phyloP scores from a whole-genome alignment of 768 basidiomycete species.

The Suillus plorans region DNA sequence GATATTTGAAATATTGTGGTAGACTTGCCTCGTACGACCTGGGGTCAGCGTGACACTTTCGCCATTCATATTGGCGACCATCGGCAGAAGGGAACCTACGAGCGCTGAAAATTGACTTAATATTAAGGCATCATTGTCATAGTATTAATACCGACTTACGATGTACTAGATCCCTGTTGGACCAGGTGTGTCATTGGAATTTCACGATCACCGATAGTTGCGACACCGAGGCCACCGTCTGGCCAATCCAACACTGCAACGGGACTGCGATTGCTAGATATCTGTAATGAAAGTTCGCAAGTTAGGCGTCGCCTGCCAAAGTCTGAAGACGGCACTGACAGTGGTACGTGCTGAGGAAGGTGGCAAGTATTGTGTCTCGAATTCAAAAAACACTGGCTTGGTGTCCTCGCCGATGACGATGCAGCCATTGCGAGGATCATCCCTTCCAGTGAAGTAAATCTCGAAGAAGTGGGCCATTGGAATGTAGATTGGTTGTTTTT shows the following conservation, averaged over 20 bases:
- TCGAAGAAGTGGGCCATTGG: constrained; percentile 45
- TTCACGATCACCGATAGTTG: constrained; percentile 52
- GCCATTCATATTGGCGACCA: constrained; percentile 66
- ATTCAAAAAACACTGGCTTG: constrained; percentile 60
- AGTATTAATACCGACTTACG: constrained; percentile 37
- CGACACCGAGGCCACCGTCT: constrained; percentile 37
- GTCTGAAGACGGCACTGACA: constrained; percentile 15
- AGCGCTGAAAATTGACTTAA: constrained; percentile 41
- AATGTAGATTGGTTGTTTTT: constrained; percentile 10
- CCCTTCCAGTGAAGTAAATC: constrained; percentile 68
- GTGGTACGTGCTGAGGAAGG: constrained; percentile 27
- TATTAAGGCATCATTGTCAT: constrained; percentile 12
- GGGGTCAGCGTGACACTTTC: constrained; percentile 46
- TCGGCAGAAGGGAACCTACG: constrained; percentile 59
- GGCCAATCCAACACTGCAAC: constrained; percentile 53
- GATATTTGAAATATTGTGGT: not conserved
- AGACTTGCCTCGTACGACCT: constrained; percentile 61
- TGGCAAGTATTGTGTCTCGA: constrained; percentile 49
- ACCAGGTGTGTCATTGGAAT: constrained; percentile 66
- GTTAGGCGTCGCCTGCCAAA: constrained; percentile 32
- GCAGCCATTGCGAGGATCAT: constrained; percentile 64
- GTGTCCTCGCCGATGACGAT: constrained; percentile 66
- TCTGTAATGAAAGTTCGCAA: constrained; percentile 37
- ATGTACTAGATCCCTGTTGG: constrained; percentile 46
- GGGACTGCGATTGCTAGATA: constrained; percentile 45